phyloP scores from a whole-genome alignment of 805 yeast species.

The Torulaspora microellipsoides region DNA sequence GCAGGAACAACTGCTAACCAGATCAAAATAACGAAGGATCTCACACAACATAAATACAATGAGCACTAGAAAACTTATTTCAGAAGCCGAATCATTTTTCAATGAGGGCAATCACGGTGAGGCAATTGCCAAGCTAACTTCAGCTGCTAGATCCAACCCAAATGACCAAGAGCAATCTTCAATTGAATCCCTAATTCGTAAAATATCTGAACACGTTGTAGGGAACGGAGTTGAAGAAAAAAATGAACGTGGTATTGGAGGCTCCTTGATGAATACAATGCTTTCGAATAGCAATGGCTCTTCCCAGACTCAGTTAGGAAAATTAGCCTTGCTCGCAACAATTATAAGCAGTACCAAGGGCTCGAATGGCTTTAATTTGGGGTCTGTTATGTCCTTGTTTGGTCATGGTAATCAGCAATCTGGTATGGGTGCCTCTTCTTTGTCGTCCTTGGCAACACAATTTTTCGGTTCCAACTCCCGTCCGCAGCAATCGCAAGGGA shows the following conservation, averaged over 20 bases:
- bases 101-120: conserved; percentile 25
- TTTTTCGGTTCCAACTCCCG: conserved; percentile 20
- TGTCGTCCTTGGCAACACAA: conserved; percentile 27
- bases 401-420: conserved; percentile 11
- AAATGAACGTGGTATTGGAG: conserved; percentile 22
- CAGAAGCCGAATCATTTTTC: conserved; percentile 22
- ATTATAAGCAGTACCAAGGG: conserved; percentile 18
- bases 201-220: conserved; percentile 20
- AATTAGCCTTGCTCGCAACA: conserved; percentile 27
- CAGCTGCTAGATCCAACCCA: conserved; percentile 27
- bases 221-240: conserved; percentile 14
- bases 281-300: conserved; percentile 22
- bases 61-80: conserved; percentile 18
- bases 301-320: conserved; percentile 28
- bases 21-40: too few relatives aligned
- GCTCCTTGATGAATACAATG: conserved; percentile 21
- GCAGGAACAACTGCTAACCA: too few relatives aligned
- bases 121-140: conserved; percentile 27
- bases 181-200: conserved; percentile 25
- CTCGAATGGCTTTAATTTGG: conserved; percentile 19
- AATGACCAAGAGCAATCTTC: conserved; percentile 18
- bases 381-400: conserved; percentile 24
- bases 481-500: conserved; percentile 5
- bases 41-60: conserved; percentile 1
- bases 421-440: conserved; percentile 19